Base-by-base conservation (phyloP, 306 rosid species). In the Clitoria ternatea region DNA sequence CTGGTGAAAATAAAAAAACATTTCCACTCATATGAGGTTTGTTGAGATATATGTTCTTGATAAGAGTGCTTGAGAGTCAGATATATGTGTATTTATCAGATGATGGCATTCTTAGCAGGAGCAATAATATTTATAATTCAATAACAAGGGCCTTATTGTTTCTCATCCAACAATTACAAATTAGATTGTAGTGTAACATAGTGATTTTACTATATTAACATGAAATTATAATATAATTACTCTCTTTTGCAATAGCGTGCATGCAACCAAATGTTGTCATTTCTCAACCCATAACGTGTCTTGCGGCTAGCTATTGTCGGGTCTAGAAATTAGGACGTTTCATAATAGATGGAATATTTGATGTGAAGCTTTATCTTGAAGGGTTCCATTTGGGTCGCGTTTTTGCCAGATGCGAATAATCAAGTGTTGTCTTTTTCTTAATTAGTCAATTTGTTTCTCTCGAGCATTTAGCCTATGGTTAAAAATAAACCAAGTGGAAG, bases 1-100 rank as follows among this genome's bases (percentile, higher is more conserved):
- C 30, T 71, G 74, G 77, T 77, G 86, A 85, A 33, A 59, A 87
- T 78, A 85, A 85, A 74, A 76, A 79, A 26, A 72, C 64, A 65
- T 44, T 77, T 54, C 73, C 78, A 64, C 61, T 75, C 78, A 24
- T 82, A 47, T 69, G 60, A 56, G 72, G 62, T 64, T 77, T 65
- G 74, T 74, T 47, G 69, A 29, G 27, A 32, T 32, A 32, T 74
- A 62, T 56, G 79, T 55, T 77, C 79, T 77, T 60, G 59, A 45
- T 73, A 80, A 72, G 83, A 76, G 83, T 75, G 82, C 82, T 70
- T 75, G 65, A 70, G 76, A 61, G 75, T 60, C 14, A n/a, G 39
- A 26, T 26, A 19, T 65, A 68, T 72, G 60, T 78, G 80, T 74
- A 75, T 75, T 37, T 74, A 30, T 56, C 69, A 65, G 70, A 72